A percentile compares a stretch with the other conserved stretches of the same genome.
Conservation (phyloP, 2,329 filamentous ascomycete species). For the Fonsecaea pedrosoi region DNA sequence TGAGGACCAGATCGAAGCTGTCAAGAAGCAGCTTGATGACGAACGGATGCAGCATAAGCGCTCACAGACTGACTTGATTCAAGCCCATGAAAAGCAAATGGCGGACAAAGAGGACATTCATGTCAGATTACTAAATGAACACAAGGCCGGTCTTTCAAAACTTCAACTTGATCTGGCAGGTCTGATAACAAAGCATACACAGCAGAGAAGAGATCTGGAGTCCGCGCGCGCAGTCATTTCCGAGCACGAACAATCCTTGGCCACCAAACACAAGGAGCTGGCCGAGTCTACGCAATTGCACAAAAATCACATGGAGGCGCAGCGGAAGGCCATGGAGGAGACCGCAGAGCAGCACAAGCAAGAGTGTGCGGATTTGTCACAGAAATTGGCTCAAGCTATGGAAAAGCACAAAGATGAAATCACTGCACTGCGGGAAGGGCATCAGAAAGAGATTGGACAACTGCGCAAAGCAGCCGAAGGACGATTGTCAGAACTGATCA, state of each 20-base stretch:
- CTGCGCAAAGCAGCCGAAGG: conserved; percentile 42
- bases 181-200: conserved; percentile 37
- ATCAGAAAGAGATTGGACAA: conserved; percentile 26
- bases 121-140: conserved; percentile 23
- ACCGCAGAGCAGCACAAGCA: conserved; percentile 24
- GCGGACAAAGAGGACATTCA: conserved; percentile 28
- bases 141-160: conserved; percentile 32
- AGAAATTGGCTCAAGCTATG: conserved; percentile 23
- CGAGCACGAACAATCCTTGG: conserved; percentile 24
- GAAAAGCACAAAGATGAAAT: conserved; percentile 29
- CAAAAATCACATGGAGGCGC: conserved; percentile 24
- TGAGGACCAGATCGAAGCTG: conserved; percentile 46
- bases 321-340: conserved; percentile 14
- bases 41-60: conserved; percentile 42
- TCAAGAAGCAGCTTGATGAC: conserved; percentile 44
- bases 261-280: conserved; percentile 25
- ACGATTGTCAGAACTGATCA: conserved; percentile 46
- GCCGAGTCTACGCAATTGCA: conserved; percentile 17
- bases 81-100: conserved; percentile 16
- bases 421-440: conserved; percentile 16
- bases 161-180: conserved; percentile 37
- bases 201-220: conserved; percentile 36
- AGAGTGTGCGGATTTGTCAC: conserved; percentile 17
- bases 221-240: conserved; percentile 19
- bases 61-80: conserved; percentile 17